Base-by-base conservation (phyloP, 129 eudicot genomes). In the Deinandra increscens region DNA sequence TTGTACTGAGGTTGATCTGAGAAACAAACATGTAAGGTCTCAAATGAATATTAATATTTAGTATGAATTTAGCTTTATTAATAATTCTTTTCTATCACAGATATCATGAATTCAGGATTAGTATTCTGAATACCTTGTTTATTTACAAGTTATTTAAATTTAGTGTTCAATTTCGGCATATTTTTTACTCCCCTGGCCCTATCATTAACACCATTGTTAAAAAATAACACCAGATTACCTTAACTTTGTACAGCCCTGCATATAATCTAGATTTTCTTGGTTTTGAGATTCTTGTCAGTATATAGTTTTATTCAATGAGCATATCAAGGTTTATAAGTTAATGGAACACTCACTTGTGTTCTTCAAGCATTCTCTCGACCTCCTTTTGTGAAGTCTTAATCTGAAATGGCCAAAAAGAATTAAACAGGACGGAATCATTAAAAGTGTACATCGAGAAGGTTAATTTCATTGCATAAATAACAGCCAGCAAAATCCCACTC, bases 381-480 rank as follows among this genome's bases (percentile, higher is more conserved):
- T 92, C 98, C 78, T 84, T 84, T 38, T 86, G 84, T 49, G 96
- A 84, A 76, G 86, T 81, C 71, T 92, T 86, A 58, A 92, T 92
- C 98, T 92, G 85, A 78, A 76, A 78, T 60, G 46, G 45, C 59
- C 45, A 39, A 39, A 73, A 46, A 4, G 20, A 22, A 22, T 50
- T 31, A 46, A 46, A 20, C 39, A 39, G 13, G 0, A 37, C 11
- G 29, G 3, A 56, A 56, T 22, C 5, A 19, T 51, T 51, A 51
- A 54, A 20, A 55, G 8, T 11, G 3, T 26, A 3, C 15, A 7
- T 3, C 2, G 12, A 15, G 13, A n/a, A 60, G 2, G 26, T 34
- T 60, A 60, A 15, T 12, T 53, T 7, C 37, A 55, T 23, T 23
- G 63, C 29, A 9, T 34, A n/a, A 22, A 23, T 20, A 22, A n/a